Conservation (phyloP, 176 grass and related monocot genomes). For the Hordeum marinum region DNA sequence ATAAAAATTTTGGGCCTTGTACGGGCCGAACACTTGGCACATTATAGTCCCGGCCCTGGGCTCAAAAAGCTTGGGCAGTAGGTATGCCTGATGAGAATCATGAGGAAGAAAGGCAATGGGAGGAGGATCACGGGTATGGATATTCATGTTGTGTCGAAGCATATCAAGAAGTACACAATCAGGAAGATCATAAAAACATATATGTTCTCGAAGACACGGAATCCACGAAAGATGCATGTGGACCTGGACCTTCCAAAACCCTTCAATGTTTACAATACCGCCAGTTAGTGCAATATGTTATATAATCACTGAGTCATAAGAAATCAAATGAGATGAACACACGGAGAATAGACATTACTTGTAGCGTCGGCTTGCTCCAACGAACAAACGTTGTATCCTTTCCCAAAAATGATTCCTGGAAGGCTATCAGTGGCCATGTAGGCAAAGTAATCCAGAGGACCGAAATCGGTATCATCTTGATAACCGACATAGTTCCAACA, state of each 20-base stretch:
- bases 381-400: constrained; percentile 62
- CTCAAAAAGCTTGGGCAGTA: constrained; percentile 70
- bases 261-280: constrained; percentile 7
- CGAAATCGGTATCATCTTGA: constrained; percentile 73
- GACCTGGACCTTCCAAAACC: constrained; percentile 73
- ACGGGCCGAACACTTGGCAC: too few species aligned
- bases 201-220: constrained; percentile 41
- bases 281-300: not conserved
- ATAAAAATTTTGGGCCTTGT: too few species aligned
- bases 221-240: constrained; percentile 77
- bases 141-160: constrained; percentile 88
- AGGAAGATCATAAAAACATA: constrained; percentile 65
- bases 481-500: constrained; percentile 79
- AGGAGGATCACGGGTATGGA: constrained; percentile 70
- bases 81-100: constrained; percentile 65
- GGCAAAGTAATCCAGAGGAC: constrained; percentile 94
- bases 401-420: constrained; percentile 95
- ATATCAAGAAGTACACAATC: constrained; percentile 65
- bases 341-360: constrained; percentile 39
- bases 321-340: too few species aligned
- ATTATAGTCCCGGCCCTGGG: too few species aligned
- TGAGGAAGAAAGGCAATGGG: constrained; percentile 80
- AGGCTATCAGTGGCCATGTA: constrained; percentile 94
- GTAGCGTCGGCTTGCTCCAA: constrained; percentile 57
- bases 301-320: too few species aligned